Base-by-base conservation (phyloP, 2,329 filamentous ascomycete genomes). In the Ceratocystis papillata region DNA sequence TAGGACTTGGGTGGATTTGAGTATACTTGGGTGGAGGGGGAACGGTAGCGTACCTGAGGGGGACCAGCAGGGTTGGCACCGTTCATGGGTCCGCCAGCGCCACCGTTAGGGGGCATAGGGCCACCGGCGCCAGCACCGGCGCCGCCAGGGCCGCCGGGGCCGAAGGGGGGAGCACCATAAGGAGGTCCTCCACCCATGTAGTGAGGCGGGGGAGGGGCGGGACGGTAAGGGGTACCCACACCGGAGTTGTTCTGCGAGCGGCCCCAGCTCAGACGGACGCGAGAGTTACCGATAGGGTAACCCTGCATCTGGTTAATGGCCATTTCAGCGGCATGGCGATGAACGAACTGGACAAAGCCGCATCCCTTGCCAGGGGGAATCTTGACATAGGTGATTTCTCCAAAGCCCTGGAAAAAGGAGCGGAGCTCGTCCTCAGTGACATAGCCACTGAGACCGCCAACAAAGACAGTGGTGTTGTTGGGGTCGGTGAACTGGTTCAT, bases 271-370 rank as follows among this genome's bases (percentile, higher is more conserved):
- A 99, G 84, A 73, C 94, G 91, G 68, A 99, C 94, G 70, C 94
- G 91, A 60, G 93, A 97, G 82, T 99, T 99, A 66, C 94, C 94
- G 73, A 99, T 99, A 28, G 94, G 94, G 76, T 99, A 99, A 69
- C 94, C 94, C 79, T 99, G 94, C 94, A 99, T 99, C 79, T 99
- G 94, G 80, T 99, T 99, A 83, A 99, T 99, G 71, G 94, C 94
- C 94, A 99, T 99, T 80, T 99, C 94, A 15, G 94, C 94, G 64
- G 94, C 94, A 74, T 99, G 94, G 71, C 94, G 91, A 80, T 99
- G 94, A 67, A 99, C 94, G 72, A 99, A 99, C 78, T 99, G 94
- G 68, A 99, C 94, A 75, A 99, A 99, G 67, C 94, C 94, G 74
- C 94, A 99, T 71, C 94, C 94, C 84, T 99, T 99, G 79, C 94